Base-by-base conservation (phyloP, 31 red algal genomes). In the Porphyra umbilicalis region DNA sequence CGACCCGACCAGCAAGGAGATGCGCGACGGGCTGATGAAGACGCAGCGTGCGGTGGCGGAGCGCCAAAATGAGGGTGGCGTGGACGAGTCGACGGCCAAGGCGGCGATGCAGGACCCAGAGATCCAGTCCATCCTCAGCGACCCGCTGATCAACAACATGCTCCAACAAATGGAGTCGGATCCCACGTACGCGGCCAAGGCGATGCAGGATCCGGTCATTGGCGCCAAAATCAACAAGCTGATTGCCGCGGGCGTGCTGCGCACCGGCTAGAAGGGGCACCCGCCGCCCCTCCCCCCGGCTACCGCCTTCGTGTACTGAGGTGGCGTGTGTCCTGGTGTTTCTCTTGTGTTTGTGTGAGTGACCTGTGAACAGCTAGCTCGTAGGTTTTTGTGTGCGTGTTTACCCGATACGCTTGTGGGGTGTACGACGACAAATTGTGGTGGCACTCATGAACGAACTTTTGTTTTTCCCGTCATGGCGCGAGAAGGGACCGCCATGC, bases 91-190 rank as follows among this genome's bases (percentile, higher is more conserved):
- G n/a, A 94, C 90, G 77, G 85, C 89, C 76, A 81, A 96, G 77
- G 91, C 91, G 35, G 97, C 97, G 18, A 92, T 99, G 94, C 74
- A 90, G 38, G 97, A 99, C 82, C 97, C 97, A 36, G 97, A 99
- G 80, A 99, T 99, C 83, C 97, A 99, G 82, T 39, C 85, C 83
- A 99, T 99, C 88, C 85, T 99, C 33, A 86, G 85, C 30, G 97
- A 99, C 76, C 94, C 97, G 32, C 83, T 90, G 39, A 87, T 99
- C 82, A 79, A 92, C 35, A 88, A 82, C 36, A 57, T 96, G 76
- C 92, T 96, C 40, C 91, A 96, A 75, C 81, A 94, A 77, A 89
- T 94, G 85, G 80, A 94, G 82, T 85, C 89, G 14, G 88, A 99
- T 76, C 97, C 97, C 30, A 85, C 79, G 80, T 88, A 87, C 82